Evolutionary conservation across 495 filamentous ascomycete genomes (phyloP).

Genomic region (Penicillium taxi): DNA sequence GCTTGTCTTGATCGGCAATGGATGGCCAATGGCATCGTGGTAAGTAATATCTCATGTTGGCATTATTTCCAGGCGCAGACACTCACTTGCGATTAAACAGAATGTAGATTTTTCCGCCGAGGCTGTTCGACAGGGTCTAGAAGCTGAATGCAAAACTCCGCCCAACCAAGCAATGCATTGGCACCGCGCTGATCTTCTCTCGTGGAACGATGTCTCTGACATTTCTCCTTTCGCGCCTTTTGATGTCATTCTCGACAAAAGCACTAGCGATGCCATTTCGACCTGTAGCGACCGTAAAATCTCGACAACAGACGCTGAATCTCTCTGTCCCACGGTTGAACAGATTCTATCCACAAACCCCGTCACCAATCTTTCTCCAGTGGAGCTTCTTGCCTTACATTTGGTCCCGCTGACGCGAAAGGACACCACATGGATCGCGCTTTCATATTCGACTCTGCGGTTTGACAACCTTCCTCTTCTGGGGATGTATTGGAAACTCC

Average conservation of each 20-base stretch:
- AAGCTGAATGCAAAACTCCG: constrained; percentile 16
- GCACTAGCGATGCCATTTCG: constrained; percentile 38
- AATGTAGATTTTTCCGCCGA: constrained; percentile 40
- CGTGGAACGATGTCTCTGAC: constrained; percentile 26
- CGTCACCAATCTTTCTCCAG: constrained; percentile 19
- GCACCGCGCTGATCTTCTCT: constrained; percentile 28
- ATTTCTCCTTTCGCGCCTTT: constrained; percentile 25
- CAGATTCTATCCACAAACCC: constrained; percentile 6
- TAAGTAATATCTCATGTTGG: constrained; percentile 10
- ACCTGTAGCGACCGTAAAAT: constrained; percentile 19
- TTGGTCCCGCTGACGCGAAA: constrained; percentile 26
- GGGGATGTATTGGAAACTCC: constrained; percentile 23
- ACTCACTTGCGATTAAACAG: constrained; percentile 12
- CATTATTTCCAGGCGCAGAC: not conserved
- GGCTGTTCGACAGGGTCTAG: constrained; percentile 32
- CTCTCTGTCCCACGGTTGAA: constrained; percentile 21
- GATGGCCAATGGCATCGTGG: constrained; percentile 30
- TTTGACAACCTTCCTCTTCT: constrained; percentile 26
- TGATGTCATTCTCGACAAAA: constrained; percentile 36
- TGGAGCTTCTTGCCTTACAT: constrained; percentile 33
- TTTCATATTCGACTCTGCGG: constrained; percentile 34
- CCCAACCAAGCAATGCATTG: constrained; percentile 28
- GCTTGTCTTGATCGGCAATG: constrained; percentile 23
- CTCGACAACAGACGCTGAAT: not conserved
- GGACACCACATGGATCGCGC: constrained; percentile 26